These are phyloP conservation scores for Solanum clarkiae DNA, from an alignment of 257 asterid species.

Conservation along the genomic window DNA sequence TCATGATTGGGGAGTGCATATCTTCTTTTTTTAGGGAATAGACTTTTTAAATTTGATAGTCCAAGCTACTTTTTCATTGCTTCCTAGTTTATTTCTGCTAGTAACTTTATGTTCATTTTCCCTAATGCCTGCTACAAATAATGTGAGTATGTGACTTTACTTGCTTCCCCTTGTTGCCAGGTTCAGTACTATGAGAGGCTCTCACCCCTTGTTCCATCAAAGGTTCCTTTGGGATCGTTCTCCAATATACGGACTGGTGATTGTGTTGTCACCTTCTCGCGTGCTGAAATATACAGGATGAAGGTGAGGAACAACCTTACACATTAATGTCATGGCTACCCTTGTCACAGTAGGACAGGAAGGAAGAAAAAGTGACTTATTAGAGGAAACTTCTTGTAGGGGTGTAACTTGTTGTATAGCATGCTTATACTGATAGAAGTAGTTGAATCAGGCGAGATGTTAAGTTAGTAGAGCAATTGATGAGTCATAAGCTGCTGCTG, in stretches of 20 bases:
- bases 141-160: not conserved
- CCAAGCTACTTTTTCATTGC: not conserved
- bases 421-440: not conserved
- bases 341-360: not conserved
- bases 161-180: slow-evolving; percentile 26
- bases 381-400: not conserved
- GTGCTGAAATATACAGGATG: slow-evolving; percentile 54
- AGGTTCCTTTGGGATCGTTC: slow-evolving; percentile 63
- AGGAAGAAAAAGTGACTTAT: not conserved
- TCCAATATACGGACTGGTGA: slow-evolving; percentile 69
- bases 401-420: not conserved
- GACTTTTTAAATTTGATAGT: not conserved
- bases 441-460: not conserved
- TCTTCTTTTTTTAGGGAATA: not conserved
- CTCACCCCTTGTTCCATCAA: slow-evolving; percentile 83
- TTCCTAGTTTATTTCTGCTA: not conserved
- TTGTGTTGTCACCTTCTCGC: slow-evolving; percentile 91
- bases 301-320: slow-evolving; percentile 37
- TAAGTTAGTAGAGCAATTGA: not conserved
- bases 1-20: not conserved
- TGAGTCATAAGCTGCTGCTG: not conserved
- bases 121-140: not conserved
- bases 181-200: slow-evolving; percentile 84
- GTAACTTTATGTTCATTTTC: not conserved
- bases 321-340: not conserved